A percentile compares a stretch with the other conserved stretches of the same genome.
Evolutionary conservation across 2,329 filamentous ascomycete species (phyloP).

Genomic region (Verruconis gallopava): DNA sequence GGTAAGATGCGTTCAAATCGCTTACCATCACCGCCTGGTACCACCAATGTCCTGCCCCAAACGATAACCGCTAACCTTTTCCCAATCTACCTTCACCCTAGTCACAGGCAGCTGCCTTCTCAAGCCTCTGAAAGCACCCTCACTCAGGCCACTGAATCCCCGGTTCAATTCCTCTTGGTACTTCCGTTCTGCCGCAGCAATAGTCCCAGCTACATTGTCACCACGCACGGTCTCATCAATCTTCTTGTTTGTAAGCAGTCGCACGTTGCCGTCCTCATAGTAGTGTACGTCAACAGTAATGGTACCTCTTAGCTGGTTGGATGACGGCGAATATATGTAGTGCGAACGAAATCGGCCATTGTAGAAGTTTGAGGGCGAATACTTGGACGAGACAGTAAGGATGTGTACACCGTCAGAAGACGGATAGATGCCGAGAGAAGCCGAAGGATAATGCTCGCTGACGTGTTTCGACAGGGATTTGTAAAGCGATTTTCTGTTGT

Average conservation of each 20-base stretch:
- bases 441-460: slow-evolving; percentile 76
- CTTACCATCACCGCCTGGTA: slow-evolving; percentile 21
- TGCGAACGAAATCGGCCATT: slow-evolving; percentile 92
- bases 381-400: slow-evolving; percentile 86
- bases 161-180: slow-evolving; percentile 95
- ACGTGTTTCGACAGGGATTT: slow-evolving; percentile 67
- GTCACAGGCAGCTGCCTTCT: slow-evolving; percentile 90
- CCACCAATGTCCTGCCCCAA: slow-evolving; percentile 47
- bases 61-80: slow-evolving; percentile 89
- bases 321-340: slow-evolving; percentile 66
- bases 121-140: slow-evolving; percentile 89
- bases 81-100: slow-evolving; percentile 98
- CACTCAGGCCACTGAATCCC: slow-evolving; percentile 76
- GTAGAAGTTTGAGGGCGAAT: slow-evolving; percentile 98
- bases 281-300: slow-evolving; percentile 97
- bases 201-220: slow-evolving; percentile 53
- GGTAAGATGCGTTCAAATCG: no score
- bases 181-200: slow-evolving; percentile 70
- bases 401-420: slow-evolving; percentile 66
- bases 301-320: slow-evolving; percentile 55
- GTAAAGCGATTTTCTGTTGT: slow-evolving; percentile 61
- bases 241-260: slow-evolving; percentile 77
- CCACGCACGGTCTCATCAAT: slow-evolving; percentile 45
- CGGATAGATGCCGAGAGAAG: slow-evolving; percentile 71
- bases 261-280: slow-evolving; percentile 97